Conservation (phyloP, 352 stramenopile genomes). For the Peronospora farinosa region DNA sequence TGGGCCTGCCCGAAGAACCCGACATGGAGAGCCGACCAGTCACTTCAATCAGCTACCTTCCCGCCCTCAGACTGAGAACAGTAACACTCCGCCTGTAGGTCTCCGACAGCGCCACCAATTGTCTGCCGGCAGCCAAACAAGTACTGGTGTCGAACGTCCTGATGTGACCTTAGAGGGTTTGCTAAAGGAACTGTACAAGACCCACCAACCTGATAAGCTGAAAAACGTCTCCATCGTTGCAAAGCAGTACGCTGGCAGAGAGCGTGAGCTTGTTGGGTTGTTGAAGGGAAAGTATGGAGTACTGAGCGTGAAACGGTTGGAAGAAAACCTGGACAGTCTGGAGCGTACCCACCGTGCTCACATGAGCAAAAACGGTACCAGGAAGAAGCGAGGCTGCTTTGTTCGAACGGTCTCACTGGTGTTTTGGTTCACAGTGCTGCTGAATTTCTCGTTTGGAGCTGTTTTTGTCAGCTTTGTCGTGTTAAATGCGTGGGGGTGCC, state of each 20-base stretch:
- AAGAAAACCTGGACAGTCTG: conserved; percentile 47
- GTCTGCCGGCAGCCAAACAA: conserved; percentile 6
- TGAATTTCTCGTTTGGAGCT: conserved; percentile 27
- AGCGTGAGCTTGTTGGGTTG: conserved; percentile 52
- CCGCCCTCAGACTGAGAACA: conserved; percentile 5
- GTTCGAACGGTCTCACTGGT: conserved; percentile 24
- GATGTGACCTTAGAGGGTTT: conserved; percentile 45
- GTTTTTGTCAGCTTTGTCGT: conserved; percentile 31
- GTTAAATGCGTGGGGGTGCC: conserved; percentile 34
- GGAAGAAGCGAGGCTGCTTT: conserved; percentile 28
- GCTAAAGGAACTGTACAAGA: conserved; percentile 63
- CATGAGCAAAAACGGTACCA: conserved; percentile 7
- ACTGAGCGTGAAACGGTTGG: conserved; percentile 62
- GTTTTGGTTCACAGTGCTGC: conserved; percentile 28
- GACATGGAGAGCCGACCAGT: neutral
- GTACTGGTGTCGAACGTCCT: conserved; percentile 2
- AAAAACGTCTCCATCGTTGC: conserved; percentile 52
- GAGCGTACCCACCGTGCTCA: conserved; percentile 18
- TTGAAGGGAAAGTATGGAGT: conserved; percentile 69
- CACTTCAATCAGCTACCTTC: conserved; percentile 5
- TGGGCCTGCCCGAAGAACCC: conserved; percentile 4
- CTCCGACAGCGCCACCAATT: conserved; percentile 25
- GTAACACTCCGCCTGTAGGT: conserved; percentile 10
- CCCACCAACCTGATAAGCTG: conserved; percentile 69
- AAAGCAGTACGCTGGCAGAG: conserved; percentile 53